These are phyloP conservation scores for Podila minutissima DNA, from an alignment of 192 early-diverging fungal genomes.

Conservation along the genomic window DNA sequence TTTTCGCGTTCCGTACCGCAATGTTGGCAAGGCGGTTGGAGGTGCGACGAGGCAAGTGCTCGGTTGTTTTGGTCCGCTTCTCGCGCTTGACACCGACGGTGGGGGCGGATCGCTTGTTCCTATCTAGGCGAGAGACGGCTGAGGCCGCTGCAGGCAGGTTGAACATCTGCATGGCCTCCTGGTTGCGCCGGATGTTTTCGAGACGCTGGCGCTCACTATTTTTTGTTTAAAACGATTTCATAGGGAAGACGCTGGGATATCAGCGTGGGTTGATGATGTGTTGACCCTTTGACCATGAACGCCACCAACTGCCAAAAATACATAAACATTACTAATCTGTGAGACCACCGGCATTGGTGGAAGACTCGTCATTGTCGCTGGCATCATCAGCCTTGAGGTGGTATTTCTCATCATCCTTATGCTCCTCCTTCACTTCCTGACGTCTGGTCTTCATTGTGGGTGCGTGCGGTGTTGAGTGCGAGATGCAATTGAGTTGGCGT, in stretches of 20 bases:
- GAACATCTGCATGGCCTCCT: constrained; percentile 46
- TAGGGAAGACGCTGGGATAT: neutral
- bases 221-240: neutral
- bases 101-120: constrained; percentile 22
- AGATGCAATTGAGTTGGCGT: no score
- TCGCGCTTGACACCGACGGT: constrained; percentile 22
- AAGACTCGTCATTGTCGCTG: neutral
- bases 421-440: neutral
- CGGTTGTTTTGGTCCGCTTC: constrained; percentile 23
- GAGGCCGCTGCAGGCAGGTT: constrained; percentile 23
- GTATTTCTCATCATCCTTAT: neutral
- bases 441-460: neutral
- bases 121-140: constrained; percentile 8
- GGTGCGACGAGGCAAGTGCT: constrained; percentile 18
- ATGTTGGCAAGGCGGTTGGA: constrained; percentile 32
- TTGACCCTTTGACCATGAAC: neutral
- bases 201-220: constrained; percentile 48
- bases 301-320: neutral
- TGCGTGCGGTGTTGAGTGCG: no score
- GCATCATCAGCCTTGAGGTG: neutral
- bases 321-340: neutral
- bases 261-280: neutral
- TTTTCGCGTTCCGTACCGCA: constrained; percentile 3
- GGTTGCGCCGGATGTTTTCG: constrained; percentile 55
- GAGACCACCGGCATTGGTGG: neutral